These are phyloP conservation scores for Monosporascus sp. DNA, from an alignment of 2,329 filamentous ascomycete genomes.

Conservation along the genomic window DNA sequence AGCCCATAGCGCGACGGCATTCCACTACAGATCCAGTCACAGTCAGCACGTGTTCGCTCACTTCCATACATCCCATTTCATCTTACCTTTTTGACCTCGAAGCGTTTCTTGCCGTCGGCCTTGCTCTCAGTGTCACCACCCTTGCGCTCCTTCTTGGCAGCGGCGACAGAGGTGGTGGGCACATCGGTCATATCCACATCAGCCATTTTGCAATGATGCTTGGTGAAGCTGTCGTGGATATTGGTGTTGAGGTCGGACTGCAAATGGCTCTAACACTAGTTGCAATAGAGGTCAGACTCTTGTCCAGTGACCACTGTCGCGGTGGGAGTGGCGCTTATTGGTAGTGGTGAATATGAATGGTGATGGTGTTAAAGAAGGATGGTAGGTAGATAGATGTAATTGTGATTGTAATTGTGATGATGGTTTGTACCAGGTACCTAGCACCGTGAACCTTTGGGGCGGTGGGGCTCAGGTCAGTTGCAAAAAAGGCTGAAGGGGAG, in stretches of 20 bases:
- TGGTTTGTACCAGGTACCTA: no score
- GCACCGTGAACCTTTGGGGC: no score
- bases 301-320: no score
- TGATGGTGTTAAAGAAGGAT: no score
- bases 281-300: no score
- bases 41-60: constrained; percentile 1
- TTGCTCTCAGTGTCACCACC: constrained; percentile 44
- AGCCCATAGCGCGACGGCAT: constrained; percentile 94
- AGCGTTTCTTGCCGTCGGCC: constrained; percentile 79
- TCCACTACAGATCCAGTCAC: constrained; percentile 62
- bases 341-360: no score
- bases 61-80: background rate
- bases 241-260: background rate
- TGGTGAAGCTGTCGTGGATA: background rate
- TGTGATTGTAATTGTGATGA: no score
- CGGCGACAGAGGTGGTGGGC: constrained; percentile 45
- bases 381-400: no score
- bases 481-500: no score
- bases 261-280: no score
- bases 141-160: constrained; percentile 48
- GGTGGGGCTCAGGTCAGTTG: no score
- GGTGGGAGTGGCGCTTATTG: no score
- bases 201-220: constrained; percentile 57
- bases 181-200: constrained; percentile 97
- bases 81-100: constrained; percentile 95